Conservation (phyloP, 495 filamentous ascomycete genomes). For the Penicillium robsamsonii region DNA sequence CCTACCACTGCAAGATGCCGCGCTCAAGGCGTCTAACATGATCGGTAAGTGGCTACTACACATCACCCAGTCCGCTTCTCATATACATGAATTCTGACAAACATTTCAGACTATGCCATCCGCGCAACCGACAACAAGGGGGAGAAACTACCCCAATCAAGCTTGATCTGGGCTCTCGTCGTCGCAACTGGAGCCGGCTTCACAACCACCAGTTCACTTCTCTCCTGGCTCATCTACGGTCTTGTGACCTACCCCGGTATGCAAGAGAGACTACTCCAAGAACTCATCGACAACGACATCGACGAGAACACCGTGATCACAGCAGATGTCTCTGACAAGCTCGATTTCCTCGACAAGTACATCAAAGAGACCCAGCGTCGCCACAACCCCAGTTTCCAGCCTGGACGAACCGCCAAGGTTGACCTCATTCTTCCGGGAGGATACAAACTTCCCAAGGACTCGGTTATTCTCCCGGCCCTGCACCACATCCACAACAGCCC, state of each 20-base stretch:
- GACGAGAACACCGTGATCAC: constrained; percentile 32
- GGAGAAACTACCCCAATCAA: constrained; percentile 43
- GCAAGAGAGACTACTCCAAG: constrained; percentile 53
- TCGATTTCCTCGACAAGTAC: constrained; percentile 50
- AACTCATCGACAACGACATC: constrained; percentile 49
- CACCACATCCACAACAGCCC: constrained; percentile 53
- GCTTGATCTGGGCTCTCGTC: constrained; percentile 27
- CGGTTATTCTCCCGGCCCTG: constrained; percentile 46
- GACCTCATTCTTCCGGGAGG: constrained; percentile 55
- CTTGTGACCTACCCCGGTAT: constrained; percentile 47
- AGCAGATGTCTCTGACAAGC: constrained; percentile 24
- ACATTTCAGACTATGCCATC: constrained; percentile 39
- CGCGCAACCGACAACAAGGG: constrained; percentile 51
- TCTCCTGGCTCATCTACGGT: constrained; percentile 51
- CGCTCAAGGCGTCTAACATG: constrained; percentile 44
- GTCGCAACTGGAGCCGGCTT: constrained; percentile 30
- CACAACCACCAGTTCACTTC: constrained; percentile 28
- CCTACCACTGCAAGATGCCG: constrained; percentile 49
- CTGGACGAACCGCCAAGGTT: constrained; percentile 48
- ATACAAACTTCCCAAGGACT: constrained; percentile 45
- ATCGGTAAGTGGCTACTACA: constrained; percentile 23
- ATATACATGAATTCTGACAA: neutral
- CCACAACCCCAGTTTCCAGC: constrained; percentile 55
- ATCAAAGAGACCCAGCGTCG: constrained; percentile 56
- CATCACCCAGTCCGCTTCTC: neutral